phyloP scores from a whole-genome alignment of 129 eudicot genomes.

The Escallonia herrerae region DNA sequence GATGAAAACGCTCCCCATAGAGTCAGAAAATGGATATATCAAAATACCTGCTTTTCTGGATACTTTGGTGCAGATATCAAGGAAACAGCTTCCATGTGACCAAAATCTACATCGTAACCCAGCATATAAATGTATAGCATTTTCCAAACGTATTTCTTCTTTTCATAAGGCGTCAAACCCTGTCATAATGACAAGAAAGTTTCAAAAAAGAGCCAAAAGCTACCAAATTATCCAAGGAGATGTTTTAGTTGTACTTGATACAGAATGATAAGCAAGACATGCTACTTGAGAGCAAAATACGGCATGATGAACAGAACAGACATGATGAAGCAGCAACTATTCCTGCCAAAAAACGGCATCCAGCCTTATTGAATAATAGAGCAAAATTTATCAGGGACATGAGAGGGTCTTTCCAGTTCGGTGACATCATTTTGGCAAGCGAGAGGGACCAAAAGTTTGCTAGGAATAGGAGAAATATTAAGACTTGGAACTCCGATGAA shows the following conservation, averaged over 20 bases:
- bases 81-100: slow-evolving; percentile 99
- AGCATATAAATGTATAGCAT: slow-evolving; percentile 96
- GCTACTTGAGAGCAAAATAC: not conserved
- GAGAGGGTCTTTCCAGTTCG: not conserved
- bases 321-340: not conserved
- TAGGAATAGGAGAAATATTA: no score
- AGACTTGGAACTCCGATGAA: no score
- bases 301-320: not conserved
- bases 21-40: not conserved
- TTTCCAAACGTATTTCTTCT: slow-evolving; percentile 99
- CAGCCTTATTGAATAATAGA: not conserved
- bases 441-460: no score
- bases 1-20: not conserved
- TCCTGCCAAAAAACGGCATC: not conserved
- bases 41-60: slow-evolving; percentile 93
- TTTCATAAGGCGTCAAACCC: slow-evolving; percentile 92
- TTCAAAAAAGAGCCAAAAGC: slow-evolving; percentile 1
- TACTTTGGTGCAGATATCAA: slow-evolving; percentile 97
- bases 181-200: slow-evolving; percentile 24
- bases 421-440: no score
- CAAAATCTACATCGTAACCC: slow-evolving; percentile 99
- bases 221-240: not conserved
- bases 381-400: not conserved
- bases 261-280: no score
- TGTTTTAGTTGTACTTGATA: not conserved